phyloP scores from a whole-genome alignment of 352 stramenopile species.

The Globisporangium lucens region DNA sequence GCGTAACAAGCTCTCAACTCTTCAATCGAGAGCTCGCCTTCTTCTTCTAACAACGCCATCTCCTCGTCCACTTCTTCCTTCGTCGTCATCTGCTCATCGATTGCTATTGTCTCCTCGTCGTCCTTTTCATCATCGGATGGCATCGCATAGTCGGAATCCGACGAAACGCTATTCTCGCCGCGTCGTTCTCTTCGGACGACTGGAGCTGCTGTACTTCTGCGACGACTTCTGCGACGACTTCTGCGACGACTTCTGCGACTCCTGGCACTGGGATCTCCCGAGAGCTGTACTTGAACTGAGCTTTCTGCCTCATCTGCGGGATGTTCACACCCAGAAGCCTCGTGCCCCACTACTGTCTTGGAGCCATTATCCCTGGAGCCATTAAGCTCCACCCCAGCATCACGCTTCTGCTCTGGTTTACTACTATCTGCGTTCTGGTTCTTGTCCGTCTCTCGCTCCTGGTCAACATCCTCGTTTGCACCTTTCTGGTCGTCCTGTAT shows the following conservation, averaged over 20 bases:
- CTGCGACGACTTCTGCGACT: slow-evolving; percentile 13
- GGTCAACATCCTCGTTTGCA: neutral
- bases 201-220: slow-evolving; percentile 8
- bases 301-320: neutral
- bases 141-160: slow-evolving; percentile 39
- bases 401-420: neutral
- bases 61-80: slow-evolving; percentile 61
- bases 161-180: slow-evolving; percentile 31
- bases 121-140: slow-evolving; percentile 43
- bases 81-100: slow-evolving; percentile 57
- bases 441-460: neutral
- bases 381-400: too few relatives aligned
- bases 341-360: neutral
- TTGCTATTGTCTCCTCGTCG: slow-evolving; percentile 89
- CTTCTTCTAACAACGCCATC: slow-evolving; percentile 80
- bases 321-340: neutral
- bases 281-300: neutral
- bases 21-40: slow-evolving; percentile 92
- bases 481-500: neutral
- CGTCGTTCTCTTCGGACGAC: slow-evolving; percentile 5
- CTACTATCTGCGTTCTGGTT: neutral
- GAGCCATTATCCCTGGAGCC: neutral
- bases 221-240: slow-evolving; percentile 15
- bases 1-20: slow-evolving; percentile 54
- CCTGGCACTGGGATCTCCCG: neutral